Conservation (phyloP, 2,329 filamentous ascomycete species). For the Parafenestella ontariensis region DNA sequence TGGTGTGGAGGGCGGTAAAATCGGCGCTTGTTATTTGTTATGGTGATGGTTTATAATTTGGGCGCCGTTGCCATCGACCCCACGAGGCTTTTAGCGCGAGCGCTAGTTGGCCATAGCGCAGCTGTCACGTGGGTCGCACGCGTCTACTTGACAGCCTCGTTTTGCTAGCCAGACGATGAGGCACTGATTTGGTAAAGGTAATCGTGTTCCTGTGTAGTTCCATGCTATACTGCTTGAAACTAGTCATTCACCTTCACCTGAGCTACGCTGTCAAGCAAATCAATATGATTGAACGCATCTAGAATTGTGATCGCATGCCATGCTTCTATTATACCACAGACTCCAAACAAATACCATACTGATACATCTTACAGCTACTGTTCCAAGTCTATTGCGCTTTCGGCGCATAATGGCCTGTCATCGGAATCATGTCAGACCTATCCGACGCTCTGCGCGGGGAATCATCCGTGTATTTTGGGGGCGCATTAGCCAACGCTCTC, state of each 20-base stretch:
- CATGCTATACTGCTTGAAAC: no score
- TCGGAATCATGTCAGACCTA: background rate
- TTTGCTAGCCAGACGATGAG: no score
- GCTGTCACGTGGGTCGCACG: no score
- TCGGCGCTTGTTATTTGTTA: conserved; percentile 35
- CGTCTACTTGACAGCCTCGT: no score
- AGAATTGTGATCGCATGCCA: no score
- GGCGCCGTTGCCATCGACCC: conserved; percentile 27
- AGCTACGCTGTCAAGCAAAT: no score
- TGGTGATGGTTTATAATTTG: conserved; percentile 21
- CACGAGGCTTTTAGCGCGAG: conserved; percentile 20
- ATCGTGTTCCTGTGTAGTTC: no score
- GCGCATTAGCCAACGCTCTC: conserved; percentile 1
- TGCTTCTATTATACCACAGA: no score
- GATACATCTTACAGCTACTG: background rate
- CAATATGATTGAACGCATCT: no score
- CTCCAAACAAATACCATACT: no score
- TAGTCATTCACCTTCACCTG: no score
- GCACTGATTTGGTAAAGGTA: no score
- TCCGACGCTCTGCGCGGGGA: conserved; percentile 3
- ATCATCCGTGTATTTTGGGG: conserved; percentile 24
- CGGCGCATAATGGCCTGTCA: conserved; percentile 28
- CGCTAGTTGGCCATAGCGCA: background rate
- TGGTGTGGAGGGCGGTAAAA: conserved; percentile 11
- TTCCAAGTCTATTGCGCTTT: conserved; percentile 12